phyloP scores from a whole-genome alignment of 202 grass and related monocot genomes.

The Zoysia matrella region DNA sequence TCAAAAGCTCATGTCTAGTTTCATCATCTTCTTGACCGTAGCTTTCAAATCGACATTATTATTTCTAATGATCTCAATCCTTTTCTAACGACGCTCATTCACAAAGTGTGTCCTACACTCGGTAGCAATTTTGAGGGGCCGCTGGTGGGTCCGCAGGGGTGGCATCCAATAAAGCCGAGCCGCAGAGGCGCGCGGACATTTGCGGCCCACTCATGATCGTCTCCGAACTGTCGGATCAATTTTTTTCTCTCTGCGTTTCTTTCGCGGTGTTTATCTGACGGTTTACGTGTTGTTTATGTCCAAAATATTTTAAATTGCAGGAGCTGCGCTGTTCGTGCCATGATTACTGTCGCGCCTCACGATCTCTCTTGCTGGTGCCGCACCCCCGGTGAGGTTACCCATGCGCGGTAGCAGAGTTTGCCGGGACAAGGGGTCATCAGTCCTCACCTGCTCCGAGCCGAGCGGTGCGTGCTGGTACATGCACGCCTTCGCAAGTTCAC shows the following conservation, averaged over 20 bases:
- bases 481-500: too few species aligned
- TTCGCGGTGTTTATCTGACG: neutral
- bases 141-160: conserved; percentile 10
- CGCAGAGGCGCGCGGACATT: neutral
- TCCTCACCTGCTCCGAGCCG: too few species aligned
- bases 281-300: conserved; percentile 1
- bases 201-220: conserved; percentile 18
- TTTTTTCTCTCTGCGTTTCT: neutral
- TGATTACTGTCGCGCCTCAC: conserved; percentile 47
- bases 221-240: conserved; percentile 1
- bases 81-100: neutral
- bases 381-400: conserved; percentile 36
- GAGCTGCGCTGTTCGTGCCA: conserved; percentile 48
- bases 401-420: too few species aligned
- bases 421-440: too few species aligned
- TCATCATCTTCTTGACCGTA: neutral
- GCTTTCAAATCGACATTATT: neutral
- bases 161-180: conserved; percentile 47
- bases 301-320: neutral
- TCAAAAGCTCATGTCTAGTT: neutral
- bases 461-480: too few species aligned
- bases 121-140: neutral
- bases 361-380: neutral
- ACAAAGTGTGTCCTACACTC: neutral
- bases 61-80: neutral